These are phyloP conservation scores for Neonectria neomacrospora DNA, from an alignment of 2,329 filamentous ascomycete species.

Conservation along the genomic window DNA sequence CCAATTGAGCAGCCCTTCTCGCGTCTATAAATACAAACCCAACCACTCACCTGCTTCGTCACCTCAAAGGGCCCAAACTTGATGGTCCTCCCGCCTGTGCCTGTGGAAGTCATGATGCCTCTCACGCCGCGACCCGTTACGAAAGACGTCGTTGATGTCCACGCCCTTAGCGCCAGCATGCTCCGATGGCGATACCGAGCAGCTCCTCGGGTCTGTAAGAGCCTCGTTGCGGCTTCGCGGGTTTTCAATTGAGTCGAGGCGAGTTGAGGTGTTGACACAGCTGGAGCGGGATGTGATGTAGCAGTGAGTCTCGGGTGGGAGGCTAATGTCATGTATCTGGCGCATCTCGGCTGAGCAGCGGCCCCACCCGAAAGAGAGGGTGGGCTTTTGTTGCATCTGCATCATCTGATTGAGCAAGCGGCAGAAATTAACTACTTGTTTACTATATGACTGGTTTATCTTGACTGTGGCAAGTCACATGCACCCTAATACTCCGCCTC, in stretches of 20 bases:
- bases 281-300: not conserved
- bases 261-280: not conserved
- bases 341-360: not conserved
- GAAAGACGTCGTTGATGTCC: conserved; percentile 24
- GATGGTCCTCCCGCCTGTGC: conserved; percentile 51
- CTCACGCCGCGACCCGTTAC: conserved; percentile 26
- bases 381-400: not conserved
- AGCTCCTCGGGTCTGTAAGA: not conserved
- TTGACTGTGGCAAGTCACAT: not conserved
- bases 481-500: not conserved
- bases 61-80: conserved; percentile 83
- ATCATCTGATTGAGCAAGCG: not conserved
- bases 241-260: not conserved
- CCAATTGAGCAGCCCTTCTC: too few relatives aligned
- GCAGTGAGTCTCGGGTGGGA: conserved; percentile 15
- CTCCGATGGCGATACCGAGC: conserved; percentile 18
- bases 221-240: not conserved
- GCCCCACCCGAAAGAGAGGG: conserved; percentile 12
- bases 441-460: too few relatives aligned
- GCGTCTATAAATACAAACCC: not conserved
- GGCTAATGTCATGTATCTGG: conserved; percentile 39
- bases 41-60: conserved; percentile 71
- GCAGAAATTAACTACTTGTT: not conserved
- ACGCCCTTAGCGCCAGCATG: conserved; percentile 37
- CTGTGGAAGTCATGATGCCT: conserved; percentile 48